These are phyloP conservation scores for Simplicillium aogashimaense DNA, from an alignment of 2,329 filamentous ascomycete species.

Conservation along the genomic window DNA sequence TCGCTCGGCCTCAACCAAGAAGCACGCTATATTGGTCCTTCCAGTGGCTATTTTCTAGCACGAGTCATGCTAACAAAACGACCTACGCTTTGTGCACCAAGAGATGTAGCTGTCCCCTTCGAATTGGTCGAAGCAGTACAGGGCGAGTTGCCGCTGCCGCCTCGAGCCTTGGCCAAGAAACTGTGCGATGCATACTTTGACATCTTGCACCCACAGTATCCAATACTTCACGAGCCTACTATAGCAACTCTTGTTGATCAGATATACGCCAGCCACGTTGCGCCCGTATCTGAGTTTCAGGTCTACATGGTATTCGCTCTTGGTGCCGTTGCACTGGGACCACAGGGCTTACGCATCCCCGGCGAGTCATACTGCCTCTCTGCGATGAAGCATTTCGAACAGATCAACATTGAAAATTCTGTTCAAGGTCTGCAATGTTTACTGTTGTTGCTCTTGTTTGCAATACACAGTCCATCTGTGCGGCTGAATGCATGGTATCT, in stretches of 20 bases:
- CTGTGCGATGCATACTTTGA: conserved; percentile 37
- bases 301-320: conserved; percentile 44
- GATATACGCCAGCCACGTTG: conserved; percentile 20
- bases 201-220: conserved; percentile 36
- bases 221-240: conserved; percentile 34
- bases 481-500: conserved; percentile 42
- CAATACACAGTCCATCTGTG: conserved; percentile 37
- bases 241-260: conserved; percentile 27
- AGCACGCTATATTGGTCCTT: conserved; percentile 43
- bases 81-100: neutral
- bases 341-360: conserved; percentile 29
- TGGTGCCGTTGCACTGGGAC: conserved; percentile 30
- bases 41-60: conserved; percentile 43
- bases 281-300: conserved; percentile 30
- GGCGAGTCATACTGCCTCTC: conserved; percentile 38
- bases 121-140: conserved; percentile 21
- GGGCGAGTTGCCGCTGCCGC: conserved; percentile 20
- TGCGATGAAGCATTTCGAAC: conserved; percentile 35
- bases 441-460: conserved; percentile 34
- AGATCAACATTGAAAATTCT: conserved; percentile 35
- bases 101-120: conserved; percentile 11
- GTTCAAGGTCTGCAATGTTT: conserved; percentile 38
- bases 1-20: conserved; percentile 36
- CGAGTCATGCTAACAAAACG: conserved; percentile 32
- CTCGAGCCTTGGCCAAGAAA: conserved; percentile 23